phyloP scores from a whole-genome alignment of 1,284 basidiomycete species.

The Apiotrichum sp. region DNA sequence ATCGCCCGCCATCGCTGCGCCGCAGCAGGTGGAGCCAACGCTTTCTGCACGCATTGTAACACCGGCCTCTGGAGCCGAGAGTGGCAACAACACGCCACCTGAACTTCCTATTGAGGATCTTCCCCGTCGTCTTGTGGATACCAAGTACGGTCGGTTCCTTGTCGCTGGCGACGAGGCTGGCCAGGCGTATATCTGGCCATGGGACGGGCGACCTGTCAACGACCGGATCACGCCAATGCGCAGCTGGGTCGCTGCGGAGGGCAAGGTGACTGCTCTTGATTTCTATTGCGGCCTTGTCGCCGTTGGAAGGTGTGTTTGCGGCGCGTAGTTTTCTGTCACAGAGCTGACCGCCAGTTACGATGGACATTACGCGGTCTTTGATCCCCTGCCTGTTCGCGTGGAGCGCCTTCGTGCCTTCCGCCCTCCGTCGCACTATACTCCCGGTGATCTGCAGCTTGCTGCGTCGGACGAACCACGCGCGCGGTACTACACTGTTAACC shows the following conservation, averaged over 20 bases:
- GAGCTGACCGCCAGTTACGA: conserved; percentile 22
- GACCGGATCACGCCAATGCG: conserved; percentile 21
- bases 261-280: conserved; percentile 38
- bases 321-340: too few relatives aligned
- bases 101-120: conserved; percentile 5
- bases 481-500: conserved; percentile 36
- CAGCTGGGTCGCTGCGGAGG: conserved; percentile 29
- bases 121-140: conserved; percentile 1
- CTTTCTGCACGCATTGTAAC: conserved; percentile 15
- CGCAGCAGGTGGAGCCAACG: conserved; percentile 8
- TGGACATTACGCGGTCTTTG: conserved; percentile 39
- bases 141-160: conserved; percentile 29
- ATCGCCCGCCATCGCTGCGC: conserved; percentile 15
- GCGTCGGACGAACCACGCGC: conserved; percentile 27
- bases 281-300: conserved; percentile 37
- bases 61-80: conserved; percentile 2
- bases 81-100: conserved; percentile 6
- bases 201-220: conserved; percentile 19
- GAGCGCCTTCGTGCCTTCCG: conserved; percentile 33
- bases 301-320: conserved; percentile 29
- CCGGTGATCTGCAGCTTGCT: conserved; percentile 30
- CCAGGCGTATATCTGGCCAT: conserved; percentile 35
- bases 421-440: conserved; percentile 27
- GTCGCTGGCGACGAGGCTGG: conserved; percentile 36
- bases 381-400: conserved; percentile 33